Percentiles rank a stretch among this genome's conserved stretches.
These are phyloP conservation scores for Fistulinella cinereoalba DNA, from an alignment of 1,284 basidiomycete genomes.

Conservation along the genomic window DNA sequence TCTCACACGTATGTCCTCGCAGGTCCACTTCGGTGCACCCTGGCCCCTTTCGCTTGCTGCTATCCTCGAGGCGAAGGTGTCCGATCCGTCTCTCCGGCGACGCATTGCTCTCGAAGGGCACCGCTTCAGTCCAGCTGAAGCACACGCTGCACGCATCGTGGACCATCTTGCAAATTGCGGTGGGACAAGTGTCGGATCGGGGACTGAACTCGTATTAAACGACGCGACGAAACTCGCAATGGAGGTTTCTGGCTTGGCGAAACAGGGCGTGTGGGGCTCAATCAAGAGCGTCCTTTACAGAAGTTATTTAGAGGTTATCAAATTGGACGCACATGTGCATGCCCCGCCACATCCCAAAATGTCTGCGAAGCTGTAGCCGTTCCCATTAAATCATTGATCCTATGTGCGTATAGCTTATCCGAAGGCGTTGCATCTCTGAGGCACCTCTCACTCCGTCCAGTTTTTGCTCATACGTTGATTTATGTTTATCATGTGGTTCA, in stretches of 20 bases:
- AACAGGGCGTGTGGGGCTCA: conserved; percentile 60
- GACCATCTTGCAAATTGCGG: conserved; percentile 64
- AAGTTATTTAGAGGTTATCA: conserved; percentile 42
- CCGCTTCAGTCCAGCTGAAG: conserved; percentile 77
- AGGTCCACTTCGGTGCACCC: conserved; percentile 82
- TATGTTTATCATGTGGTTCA: neutral
- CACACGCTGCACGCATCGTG: conserved; percentile 64
- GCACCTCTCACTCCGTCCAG: conserved; percentile 7
- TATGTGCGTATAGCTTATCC: no score
- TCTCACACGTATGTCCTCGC: neutral
- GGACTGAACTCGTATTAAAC: conserved; percentile 57
- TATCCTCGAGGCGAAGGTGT: conserved; percentile 66
- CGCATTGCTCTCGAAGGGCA: conserved; percentile 83
- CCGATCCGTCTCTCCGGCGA: conserved; percentile 59
- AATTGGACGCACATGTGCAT: conserved; percentile 32
- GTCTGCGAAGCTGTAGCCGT: conserved; percentile 37
- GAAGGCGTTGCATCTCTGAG: no score
- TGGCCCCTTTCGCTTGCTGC: conserved; percentile 74
- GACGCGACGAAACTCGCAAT: conserved; percentile 60
- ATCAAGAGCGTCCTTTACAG: conserved; percentile 56
- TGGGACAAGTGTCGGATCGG: conserved; percentile 32
- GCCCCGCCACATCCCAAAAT: conserved; percentile 1
- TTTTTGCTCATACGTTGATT: neutral
- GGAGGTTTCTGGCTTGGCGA: conserved; percentile 46
- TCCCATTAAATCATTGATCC: neutral